Conservation (phyloP, 2,329 filamentous ascomycete genomes). For the Cladosporium sphaerospermum region DNA sequence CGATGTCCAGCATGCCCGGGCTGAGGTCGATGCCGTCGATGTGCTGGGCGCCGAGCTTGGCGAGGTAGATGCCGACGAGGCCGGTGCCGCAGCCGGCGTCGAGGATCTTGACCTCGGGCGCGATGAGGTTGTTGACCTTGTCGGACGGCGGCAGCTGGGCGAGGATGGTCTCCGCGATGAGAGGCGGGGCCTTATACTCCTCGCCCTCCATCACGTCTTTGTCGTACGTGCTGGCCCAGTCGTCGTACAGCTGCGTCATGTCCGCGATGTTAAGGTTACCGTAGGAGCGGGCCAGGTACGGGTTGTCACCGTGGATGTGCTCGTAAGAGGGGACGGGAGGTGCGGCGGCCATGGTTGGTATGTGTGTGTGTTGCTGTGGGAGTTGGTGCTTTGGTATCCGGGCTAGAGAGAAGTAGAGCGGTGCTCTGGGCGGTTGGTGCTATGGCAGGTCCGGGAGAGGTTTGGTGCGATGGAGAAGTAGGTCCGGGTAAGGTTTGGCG, state of each 20-base stretch:
- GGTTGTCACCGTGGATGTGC: constrained; percentile 12
- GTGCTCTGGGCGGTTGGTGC: constrained; percentile 12
- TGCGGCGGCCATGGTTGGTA: constrained; percentile 3
- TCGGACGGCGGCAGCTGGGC: constrained; percentile 14
- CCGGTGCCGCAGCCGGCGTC: constrained; percentile 55
- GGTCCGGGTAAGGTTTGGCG: not conserved
- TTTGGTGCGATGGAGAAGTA: not conserved
- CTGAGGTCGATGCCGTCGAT: constrained; percentile 51
- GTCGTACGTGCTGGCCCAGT: constrained; percentile 44
- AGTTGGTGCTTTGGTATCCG: constrained; percentile 9
- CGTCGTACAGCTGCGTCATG: constrained; percentile 34
- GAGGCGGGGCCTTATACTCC: constrained; percentile 36
- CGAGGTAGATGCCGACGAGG: constrained; percentile 45
- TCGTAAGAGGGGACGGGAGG: constrained; percentile 5
- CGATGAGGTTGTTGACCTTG: constrained; percentile 11
- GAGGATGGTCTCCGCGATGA: constrained; percentile 32
- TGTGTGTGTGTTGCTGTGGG: constrained; percentile 6
- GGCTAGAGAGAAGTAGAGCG: constrained; percentile 4
- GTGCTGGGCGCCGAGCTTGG: constrained; percentile 33
- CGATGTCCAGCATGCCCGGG: constrained; percentile 49
- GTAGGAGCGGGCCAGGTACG: constrained; percentile 7
- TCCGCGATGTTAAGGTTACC: constrained; percentile 8
- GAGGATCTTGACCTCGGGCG: constrained; percentile 33
- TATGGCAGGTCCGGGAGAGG: not conserved
- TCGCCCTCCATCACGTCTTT: constrained; percentile 31